These are phyloP conservation scores for Lactarius trivialis DNA, from an alignment of 768 basidiomycete species.

Conservation along the genomic window DNA sequence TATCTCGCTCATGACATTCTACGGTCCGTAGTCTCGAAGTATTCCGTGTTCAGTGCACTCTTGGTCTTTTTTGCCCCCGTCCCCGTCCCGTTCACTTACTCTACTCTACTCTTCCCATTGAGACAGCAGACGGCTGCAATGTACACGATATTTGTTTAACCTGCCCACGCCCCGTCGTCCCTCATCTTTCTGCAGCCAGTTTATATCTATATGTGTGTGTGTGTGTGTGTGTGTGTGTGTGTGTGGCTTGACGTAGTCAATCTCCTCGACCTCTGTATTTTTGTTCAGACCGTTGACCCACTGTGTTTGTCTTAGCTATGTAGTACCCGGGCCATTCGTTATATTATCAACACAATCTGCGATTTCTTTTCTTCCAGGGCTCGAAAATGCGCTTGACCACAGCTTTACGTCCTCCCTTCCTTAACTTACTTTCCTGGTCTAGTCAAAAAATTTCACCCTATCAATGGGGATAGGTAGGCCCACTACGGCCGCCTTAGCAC, in stretches of 20 bases:
- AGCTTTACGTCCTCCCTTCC: neutral
- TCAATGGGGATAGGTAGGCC: neutral
- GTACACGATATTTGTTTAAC: constrained; percentile 11
- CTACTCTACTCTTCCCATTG: neutral
- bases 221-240: constrained; percentile 2
- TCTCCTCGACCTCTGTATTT: neutral
- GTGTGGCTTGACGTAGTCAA: neutral
- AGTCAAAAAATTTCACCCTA: neutral
- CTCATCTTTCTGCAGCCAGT: neutral
- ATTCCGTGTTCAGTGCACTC: neutral
- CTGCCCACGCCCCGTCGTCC: neutral
- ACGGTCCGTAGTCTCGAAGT: constrained; percentile 2
- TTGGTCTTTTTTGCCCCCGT: neutral
- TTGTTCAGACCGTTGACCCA: neutral
- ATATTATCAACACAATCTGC: neutral
- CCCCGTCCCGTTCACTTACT: neutral
- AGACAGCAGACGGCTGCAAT: constrained; percentile 5
- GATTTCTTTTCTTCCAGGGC: neutral
- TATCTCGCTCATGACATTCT: constrained; percentile 43
- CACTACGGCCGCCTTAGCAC: neutral
- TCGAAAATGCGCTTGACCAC: neutral
- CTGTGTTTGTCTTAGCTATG: constrained; percentile 2
- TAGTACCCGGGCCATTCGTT: neutral
- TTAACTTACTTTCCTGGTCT: neutral
- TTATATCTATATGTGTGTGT: constrained; percentile 13